Evolutionary conservation across 2,329 filamentous ascomycete genomes (phyloP).

Genomic region (Colletotrichum siamense): DNA sequence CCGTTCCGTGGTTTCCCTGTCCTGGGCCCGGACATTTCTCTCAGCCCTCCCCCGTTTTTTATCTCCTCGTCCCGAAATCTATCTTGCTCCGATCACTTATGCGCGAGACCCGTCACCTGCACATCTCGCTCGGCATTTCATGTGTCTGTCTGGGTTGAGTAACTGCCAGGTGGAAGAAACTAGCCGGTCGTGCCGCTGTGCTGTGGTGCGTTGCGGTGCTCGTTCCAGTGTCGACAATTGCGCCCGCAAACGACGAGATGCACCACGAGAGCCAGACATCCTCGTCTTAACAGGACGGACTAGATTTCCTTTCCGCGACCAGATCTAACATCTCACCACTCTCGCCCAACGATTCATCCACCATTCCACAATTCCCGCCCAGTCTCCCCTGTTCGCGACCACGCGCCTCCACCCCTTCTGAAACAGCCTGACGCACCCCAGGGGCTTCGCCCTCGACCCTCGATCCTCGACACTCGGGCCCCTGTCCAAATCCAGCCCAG

Average conservation of each 20-base stretch:
- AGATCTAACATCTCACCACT: conserved; percentile 4
- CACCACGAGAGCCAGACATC: background rate
- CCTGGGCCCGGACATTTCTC: background rate
- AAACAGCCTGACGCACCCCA: conserved; percentile 44
- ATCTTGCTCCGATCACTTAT: background rate
- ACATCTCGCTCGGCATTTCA: background rate
- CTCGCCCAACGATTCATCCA: background rate
- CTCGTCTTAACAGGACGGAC: conserved; percentile 14
- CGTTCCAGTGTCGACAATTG: background rate
- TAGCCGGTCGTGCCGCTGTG: background rate
- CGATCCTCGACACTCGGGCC: conserved; percentile 30
- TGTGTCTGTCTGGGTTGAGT: background rate
- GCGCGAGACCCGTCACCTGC: background rate
- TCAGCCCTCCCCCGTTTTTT: background rate
- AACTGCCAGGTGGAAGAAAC: background rate
- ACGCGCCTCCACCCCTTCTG: conserved; percentile 28
- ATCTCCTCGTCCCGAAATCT: background rate
- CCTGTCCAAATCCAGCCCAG: background rate
- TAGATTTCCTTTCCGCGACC: conserved; percentile 7
- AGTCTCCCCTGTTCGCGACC: conserved; percentile 21
- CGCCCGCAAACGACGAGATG: conserved; percentile 12
- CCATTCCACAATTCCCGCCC: background rate
- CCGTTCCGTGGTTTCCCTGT: background rate
- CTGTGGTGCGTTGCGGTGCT: background rate
- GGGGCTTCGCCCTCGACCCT: conserved; percentile 25